Base-by-base conservation (phyloP, 2,329 filamentous ascomycete genomes). In the Camillea tinctor region DNA sequence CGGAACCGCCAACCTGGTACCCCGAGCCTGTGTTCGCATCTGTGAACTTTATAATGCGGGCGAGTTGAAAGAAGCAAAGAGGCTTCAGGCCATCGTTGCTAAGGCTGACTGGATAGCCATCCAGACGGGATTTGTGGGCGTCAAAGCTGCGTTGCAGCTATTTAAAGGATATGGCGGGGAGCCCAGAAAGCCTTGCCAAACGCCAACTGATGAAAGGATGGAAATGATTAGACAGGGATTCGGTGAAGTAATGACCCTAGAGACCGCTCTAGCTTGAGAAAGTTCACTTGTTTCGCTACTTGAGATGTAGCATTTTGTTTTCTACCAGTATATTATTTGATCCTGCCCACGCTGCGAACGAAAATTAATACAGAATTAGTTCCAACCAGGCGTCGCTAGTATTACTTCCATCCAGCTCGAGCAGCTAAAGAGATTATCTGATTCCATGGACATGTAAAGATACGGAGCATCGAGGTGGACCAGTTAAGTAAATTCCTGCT, bases 1-100 rank as follows among this genome's bases (percentile, higher is more conserved):
- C 15, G 90, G 90, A n/a, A 81, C 90, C 58, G 90, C 84, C 49
- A 93, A 93, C 73, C 78, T 93, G 52, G 81, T 86, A 1, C 90
- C 88, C 7, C 84, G 84, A 69, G 78, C 87, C 6, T 89, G 88
- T 72, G 83, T 88, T 51, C 78, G 85, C 67, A 77, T 91, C 24
- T 75, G 86, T 58, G 76, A 86, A 62, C 77, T 91, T 3, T 90
- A 85, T 73, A 78, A 80, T 44, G 74, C 79, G 19, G 88, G 88
- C 19, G 79, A 84, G 60, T 54, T 73, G 8, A 64, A 66, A 54
- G 68, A 68, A 53, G 68, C 68, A 15, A 61, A 64, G 15, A 75
- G 81, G 36, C 59, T 68, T 62, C 83, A 81, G 69, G 59, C 75
- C 57, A 64, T 76, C 66, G 69, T 83, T 60, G 75, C 84, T 68